Conservation (phyloP, 331 rosid species). For the Acacia concinna region DNA sequence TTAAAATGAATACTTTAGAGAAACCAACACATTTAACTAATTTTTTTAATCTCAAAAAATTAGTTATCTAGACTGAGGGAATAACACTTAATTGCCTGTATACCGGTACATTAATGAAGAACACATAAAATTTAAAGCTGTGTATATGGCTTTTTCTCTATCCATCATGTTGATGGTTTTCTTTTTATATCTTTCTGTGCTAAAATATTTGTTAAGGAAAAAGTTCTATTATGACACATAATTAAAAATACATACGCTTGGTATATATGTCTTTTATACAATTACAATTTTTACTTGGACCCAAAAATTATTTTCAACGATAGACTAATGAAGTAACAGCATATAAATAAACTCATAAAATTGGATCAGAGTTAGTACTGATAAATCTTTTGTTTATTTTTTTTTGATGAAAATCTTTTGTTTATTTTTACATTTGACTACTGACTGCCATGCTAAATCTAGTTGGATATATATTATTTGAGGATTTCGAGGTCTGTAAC, state of each 20-base stretch:
- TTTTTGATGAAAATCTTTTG: no score
- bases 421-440: not conserved
- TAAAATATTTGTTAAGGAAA: not conserved
- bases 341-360: not conserved
- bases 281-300: not conserved
- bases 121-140: constrained; percentile 29
- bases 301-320: not conserved
- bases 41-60: no score
- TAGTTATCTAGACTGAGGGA: no score
- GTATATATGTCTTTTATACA: not conserved
- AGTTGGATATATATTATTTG: not conserved
- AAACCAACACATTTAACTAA: no score
- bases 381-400: not conserved
- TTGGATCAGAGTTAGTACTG: not conserved
- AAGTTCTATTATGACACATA: not conserved
- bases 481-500: constrained; percentile 12
- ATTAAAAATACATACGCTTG: not conserved
- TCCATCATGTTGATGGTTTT: constrained; percentile 34
- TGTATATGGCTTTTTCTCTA: constrained; percentile 28
- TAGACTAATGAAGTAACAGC: not conserved
- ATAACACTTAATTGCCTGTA: constrained; percentile 18
- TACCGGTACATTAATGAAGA: constrained; percentile 30
- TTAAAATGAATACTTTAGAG: no score
- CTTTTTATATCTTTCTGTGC: constrained; percentile 23
- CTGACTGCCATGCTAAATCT: not conserved